These are phyloP conservation scores for Ophiocordyceps australis DNA, from an alignment of 2,329 filamentous ascomycete genomes.

Conservation along the genomic window DNA sequence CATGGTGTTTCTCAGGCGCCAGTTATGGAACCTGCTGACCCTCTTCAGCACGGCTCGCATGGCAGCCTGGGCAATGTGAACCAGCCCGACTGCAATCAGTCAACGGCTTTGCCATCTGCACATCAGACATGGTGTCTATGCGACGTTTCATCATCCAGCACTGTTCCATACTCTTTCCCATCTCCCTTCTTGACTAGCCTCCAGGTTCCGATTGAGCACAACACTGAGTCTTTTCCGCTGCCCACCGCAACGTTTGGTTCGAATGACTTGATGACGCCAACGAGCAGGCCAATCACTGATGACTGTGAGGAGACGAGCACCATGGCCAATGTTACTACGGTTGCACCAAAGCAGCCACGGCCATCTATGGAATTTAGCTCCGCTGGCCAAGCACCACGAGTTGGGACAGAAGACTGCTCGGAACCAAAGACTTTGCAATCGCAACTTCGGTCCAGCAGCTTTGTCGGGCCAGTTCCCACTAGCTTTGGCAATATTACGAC, in stretches of 20 bases:
- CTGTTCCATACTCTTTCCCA: too few species aligned
- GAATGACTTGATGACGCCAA: background rate
- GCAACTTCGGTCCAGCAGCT: too few species aligned
- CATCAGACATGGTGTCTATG: conserved; percentile 1
- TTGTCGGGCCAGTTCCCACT: too few species aligned
- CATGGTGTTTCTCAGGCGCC: background rate
- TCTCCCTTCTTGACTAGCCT: too few species aligned
- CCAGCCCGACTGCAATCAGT: background rate
- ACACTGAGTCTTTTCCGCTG: background rate
- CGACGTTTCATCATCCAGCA: too few species aligned
- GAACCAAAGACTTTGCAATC: too few species aligned
- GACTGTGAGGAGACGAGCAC: conserved; percentile 1
- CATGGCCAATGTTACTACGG: background rate
- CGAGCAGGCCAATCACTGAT: background rate
- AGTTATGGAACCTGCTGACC: background rate
- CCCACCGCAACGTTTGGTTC: background rate
- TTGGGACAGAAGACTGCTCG: too few species aligned
- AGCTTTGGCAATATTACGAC: too few species aligned
- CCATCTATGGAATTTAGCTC: background rate
- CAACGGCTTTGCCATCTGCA: background rate
- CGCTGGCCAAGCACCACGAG: too few species aligned
- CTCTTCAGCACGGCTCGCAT: background rate
- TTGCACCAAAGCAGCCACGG: background rate
- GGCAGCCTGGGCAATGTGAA: background rate
- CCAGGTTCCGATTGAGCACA: background rate